These are phyloP conservation scores for Plasmodium malariae DNA, from an alignment of 169 alveolate species.

Conservation along the genomic window DNA sequence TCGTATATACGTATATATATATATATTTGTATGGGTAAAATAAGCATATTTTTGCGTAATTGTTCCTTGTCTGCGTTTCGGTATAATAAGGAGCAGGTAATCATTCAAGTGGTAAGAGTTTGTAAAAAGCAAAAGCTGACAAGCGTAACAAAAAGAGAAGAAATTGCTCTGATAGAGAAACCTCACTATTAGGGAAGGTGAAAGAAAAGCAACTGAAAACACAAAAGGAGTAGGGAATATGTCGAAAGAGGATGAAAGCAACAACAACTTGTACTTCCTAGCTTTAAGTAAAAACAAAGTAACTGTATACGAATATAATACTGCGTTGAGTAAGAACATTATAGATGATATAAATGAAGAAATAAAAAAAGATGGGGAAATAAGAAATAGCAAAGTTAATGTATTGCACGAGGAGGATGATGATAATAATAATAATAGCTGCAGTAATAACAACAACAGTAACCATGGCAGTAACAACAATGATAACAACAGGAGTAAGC, in stretches of 20 bases:
- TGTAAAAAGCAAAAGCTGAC: background rate
- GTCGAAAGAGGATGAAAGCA: background rate
- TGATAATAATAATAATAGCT: background rate
- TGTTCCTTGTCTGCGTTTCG: too few species aligned
- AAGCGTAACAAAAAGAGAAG: background rate
- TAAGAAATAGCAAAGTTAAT: background rate
- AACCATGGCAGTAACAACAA: background rate
- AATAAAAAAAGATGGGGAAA: constrained; percentile 23
- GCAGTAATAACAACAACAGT: background rate
- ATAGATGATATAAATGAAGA: constrained; percentile 49
- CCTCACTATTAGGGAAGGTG: background rate
- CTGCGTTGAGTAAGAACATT: constrained; percentile 22
- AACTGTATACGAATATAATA: constrained; percentile 54
- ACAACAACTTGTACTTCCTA: constrained; percentile 33
- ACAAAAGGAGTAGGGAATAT: background rate
- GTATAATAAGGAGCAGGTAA: too few species aligned
- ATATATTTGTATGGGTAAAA: too few species aligned
- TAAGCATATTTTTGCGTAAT: too few species aligned
- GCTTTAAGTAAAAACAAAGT: constrained; percentile 61
- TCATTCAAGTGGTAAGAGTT: too few species aligned
- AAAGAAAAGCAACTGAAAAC: background rate
- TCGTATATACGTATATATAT: too few species aligned
- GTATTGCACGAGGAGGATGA: too few species aligned
- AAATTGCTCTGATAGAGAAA: too few species aligned
- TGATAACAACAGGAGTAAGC: background rate